Evolutionary conservation across 208 protist species (phyloP).

Genomic region (Leptomonas seymouri): DNA sequence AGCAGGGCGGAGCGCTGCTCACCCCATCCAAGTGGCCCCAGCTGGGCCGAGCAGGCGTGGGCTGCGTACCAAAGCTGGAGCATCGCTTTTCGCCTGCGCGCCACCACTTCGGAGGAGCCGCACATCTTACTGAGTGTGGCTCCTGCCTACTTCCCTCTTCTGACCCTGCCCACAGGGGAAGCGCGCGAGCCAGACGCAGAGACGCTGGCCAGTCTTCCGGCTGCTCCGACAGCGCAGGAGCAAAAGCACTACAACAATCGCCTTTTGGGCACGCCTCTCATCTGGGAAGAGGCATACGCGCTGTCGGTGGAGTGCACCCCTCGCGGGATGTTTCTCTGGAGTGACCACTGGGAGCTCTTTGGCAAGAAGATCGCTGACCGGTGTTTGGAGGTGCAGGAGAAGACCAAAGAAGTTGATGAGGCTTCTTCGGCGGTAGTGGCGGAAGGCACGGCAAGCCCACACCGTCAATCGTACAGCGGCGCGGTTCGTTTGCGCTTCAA

Average conservation of each 20-base stretch:
- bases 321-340: conserved; percentile 70
- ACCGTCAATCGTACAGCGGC: not conserved
- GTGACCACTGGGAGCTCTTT: conserved; percentile 68
- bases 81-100: conserved; percentile 44
- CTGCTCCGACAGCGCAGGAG: conserved; percentile 41
- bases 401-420: not conserved
- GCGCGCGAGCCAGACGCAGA: conserved; percentile 8
- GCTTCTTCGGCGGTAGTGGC: not conserved
- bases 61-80: conserved; percentile 52
- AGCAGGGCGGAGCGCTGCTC: not conserved
- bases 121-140: conserved; percentile 76
- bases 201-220: conserved; percentile 17
- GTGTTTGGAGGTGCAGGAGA: conserved; percentile 19
- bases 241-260: conserved; percentile 52
- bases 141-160: conserved; percentile 57
- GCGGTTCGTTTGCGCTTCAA: conserved; percentile 16
- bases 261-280: conserved; percentile 77
- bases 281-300: conserved; percentile 77
- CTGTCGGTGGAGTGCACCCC: conserved; percentile 67
- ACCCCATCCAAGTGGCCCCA: not conserved
- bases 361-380: conserved; percentile 33
- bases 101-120: conserved; percentile 38
- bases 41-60: conserved; percentile 26
- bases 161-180: conserved; percentile 25
- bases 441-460: not conserved